phyloP scores from a whole-genome alignment of 345 rosid species.

The Trapa incisa region DNA sequence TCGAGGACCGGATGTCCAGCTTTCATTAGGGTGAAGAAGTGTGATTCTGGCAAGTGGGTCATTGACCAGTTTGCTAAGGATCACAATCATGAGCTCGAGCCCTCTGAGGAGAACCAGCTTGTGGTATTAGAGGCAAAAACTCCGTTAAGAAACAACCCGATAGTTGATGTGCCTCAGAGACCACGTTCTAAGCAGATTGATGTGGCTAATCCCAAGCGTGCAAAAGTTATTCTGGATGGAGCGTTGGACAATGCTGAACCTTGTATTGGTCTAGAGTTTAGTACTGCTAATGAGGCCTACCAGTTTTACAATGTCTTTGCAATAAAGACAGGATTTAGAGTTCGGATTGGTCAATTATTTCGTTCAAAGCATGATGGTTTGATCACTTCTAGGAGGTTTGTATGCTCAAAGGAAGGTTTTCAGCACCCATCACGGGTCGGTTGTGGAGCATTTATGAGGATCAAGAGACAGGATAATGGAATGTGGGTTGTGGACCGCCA shows the following conservation, averaged over 20 bases:
- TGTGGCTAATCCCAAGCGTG: constrained; percentile 36
- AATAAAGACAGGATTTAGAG: constrained; percentile 55
- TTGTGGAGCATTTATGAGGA: constrained; percentile 89
- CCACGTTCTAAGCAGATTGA: constrained; percentile 41
- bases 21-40: constrained; percentile 64
- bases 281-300: constrained; percentile 70
- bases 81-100: constrained; percentile 78
- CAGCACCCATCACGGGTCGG: constrained; percentile 92
- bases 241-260: constrained; percentile 38
- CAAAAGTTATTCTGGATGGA: constrained; percentile 37
- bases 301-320: constrained; percentile 60
- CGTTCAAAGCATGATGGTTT: constrained; percentile 76
- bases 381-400: constrained; percentile 75
- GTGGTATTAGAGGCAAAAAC: constrained; percentile 23
- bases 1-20: constrained; percentile 89
- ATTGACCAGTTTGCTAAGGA: constrained; percentile 71
- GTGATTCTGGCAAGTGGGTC: constrained; percentile 82
- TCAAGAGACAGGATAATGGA: constrained; percentile 69
- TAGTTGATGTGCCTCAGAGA: constrained; percentile 25
- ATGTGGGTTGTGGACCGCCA: constrained; percentile 82
- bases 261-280: constrained; percentile 53
- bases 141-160: constrained; percentile 27
- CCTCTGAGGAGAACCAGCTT: constrained; percentile 19
- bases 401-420: constrained; percentile 92
- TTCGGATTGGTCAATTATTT: constrained; percentile 83